These are phyloP conservation scores for Kernera saxatilis DNA, from an alignment of 345 rosid genomes.

Conservation along the genomic window DNA sequence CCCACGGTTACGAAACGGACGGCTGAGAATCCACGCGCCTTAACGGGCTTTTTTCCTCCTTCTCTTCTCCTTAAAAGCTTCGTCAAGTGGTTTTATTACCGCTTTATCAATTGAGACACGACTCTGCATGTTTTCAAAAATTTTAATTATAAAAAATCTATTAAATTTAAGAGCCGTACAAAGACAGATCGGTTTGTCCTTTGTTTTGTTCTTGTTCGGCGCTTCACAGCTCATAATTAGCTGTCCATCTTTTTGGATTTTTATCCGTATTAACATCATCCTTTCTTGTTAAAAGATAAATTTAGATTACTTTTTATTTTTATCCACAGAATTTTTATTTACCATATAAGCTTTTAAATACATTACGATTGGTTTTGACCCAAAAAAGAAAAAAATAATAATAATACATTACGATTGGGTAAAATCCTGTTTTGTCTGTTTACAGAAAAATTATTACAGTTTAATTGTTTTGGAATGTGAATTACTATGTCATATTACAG, in stretches of 20 bases:
- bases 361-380: not conserved
- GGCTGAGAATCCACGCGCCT: slow-evolving; percentile 32
- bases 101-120: slow-evolving; percentile 25
- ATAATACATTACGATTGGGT: not conserved
- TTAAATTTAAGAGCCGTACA: slow-evolving; percentile 29
- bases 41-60: not conserved
- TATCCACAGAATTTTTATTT: not conserved
- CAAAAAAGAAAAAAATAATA: too few species aligned
- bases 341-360: not conserved
- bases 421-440: not conserved
- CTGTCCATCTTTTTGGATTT: slow-evolving; percentile 13
- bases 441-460: not conserved
- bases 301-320: not conserved
- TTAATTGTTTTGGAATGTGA: not conserved
- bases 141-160: not conserved
- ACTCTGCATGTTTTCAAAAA: slow-evolving; percentile 7
- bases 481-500: not conserved
- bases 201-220: slow-evolving; percentile 20
- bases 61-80: not conserved
- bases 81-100: slow-evolving; percentile 2
- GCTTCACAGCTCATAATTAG: slow-evolving; percentile 24
- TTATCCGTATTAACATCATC: not conserved
- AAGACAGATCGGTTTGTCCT: slow-evolving; percentile 21
- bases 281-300: not conserved
- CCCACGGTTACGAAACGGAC: slow-evolving; percentile 22